A percentile compares a stretch with the other conserved stretches of the same genome.
These are phyloP conservation scores for Hypoxylon lienhwacheense DNA, from an alignment of 495 filamentous ascomycete genomes.

Conservation along the genomic window DNA sequence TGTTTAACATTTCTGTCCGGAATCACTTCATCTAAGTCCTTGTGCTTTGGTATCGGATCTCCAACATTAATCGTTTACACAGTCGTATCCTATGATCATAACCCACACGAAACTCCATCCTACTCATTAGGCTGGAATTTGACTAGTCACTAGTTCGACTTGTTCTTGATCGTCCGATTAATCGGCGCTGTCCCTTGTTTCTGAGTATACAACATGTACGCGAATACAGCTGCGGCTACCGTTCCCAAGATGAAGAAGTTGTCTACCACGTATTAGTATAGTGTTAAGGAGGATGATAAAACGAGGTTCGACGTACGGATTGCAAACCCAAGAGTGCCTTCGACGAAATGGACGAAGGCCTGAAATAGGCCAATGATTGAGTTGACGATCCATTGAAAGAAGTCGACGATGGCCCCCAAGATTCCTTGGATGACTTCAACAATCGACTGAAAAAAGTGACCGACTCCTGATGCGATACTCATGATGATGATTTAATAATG, in stretches of 20 bases:
- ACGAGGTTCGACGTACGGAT: slow-evolving; percentile 39
- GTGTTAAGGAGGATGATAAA: neutral
- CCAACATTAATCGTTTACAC: too few species aligned
- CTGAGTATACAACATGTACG: slow-evolving; percentile 46
- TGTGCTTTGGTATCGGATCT: too few species aligned
- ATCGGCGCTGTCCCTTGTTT: slow-evolving; percentile 33
- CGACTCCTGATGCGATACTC: slow-evolving; percentile 43
- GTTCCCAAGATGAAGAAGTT: slow-evolving; percentile 57
- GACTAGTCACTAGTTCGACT: neutral
- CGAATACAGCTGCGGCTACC: slow-evolving; percentile 48
- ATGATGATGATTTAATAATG: slow-evolving; percentile 12
- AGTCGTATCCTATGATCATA: too few species aligned
- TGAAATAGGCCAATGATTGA: slow-evolving; percentile 40
- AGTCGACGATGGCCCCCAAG: slow-evolving; percentile 26
- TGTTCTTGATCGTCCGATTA: slow-evolving; percentile 27
- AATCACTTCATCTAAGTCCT: too few species aligned
- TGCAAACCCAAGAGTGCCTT: slow-evolving; percentile 46
- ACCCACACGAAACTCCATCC: too few species aligned
- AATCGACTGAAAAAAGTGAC: slow-evolving; percentile 41
- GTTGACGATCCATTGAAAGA: slow-evolving; percentile 43
- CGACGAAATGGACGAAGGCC: slow-evolving; percentile 36
- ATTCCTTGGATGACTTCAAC: slow-evolving; percentile 38
- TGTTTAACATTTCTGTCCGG: too few species aligned
- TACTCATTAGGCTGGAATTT: too few species aligned
- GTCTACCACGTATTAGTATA: slow-evolving; percentile 30